A percentile compares a stretch with the other conserved stretches of the same genome.
Evolutionary conservation across 371 early-diverging fungal genomes (phyloP).

Genomic region (Syncephalis fuscata): DNA sequence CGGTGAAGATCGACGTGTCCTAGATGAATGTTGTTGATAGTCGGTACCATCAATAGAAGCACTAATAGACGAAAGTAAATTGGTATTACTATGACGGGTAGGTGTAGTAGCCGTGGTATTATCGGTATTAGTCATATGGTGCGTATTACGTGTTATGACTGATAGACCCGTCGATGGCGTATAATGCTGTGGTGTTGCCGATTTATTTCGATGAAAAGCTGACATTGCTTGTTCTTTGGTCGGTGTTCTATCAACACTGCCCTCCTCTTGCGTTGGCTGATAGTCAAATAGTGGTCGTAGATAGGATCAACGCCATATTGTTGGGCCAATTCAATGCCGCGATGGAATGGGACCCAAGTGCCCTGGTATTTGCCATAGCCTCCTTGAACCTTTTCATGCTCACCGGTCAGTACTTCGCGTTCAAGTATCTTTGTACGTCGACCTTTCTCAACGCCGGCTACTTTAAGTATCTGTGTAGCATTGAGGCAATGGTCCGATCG

Average conservation of each 20-base stretch:
- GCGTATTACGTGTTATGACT: no score
- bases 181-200: background rate
- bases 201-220: background rate
- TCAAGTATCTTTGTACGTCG: slow-evolving; percentile 89
- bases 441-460: slow-evolving; percentile 88
- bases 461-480: slow-evolving; percentile 93
- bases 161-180: background rate
- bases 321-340: slow-evolving; percentile 50
- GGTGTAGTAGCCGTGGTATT: no score
- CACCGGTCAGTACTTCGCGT: slow-evolving; percentile 61
- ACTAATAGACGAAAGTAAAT: no score
- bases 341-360: slow-evolving; percentile 78
- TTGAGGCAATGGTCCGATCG: slow-evolving; percentile 79
- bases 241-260: slow-evolving; percentile 1
- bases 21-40: no score
- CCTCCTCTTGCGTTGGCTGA: slow-evolving; percentile 20
- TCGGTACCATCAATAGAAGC: no score
- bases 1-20: no score
- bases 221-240: slow-evolving; percentile 10
- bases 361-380: slow-evolving; percentile 98
- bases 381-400: slow-evolving; percentile 92
- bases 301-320: slow-evolving; percentile 42
- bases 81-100: no score
- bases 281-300: slow-evolving; percentile 47
- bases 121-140: no score